These are phyloP conservation scores for Eucalyptus cloeziana DNA, from an alignment of 345 rosid species.

Conservation along the genomic window DNA sequence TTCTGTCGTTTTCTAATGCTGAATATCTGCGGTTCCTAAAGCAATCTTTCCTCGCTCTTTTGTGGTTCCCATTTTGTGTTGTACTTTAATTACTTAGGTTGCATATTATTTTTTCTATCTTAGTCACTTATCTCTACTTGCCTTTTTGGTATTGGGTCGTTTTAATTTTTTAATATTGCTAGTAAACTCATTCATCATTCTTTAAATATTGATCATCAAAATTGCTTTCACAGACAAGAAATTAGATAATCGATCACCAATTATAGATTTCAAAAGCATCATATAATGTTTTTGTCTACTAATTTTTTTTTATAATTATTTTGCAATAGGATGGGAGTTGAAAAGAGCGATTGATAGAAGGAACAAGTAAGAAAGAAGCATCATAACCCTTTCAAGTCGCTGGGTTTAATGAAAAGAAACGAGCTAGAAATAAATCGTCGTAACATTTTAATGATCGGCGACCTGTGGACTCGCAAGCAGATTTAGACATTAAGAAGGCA, in stretches of 20 bases:
- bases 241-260: background rate
- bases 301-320: too few species aligned
- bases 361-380: too few species aligned
- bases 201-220: background rate
- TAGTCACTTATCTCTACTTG: background rate
- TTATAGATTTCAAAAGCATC: background rate
- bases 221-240: background rate
- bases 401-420: background rate
- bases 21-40: too few species aligned
- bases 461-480: accelerated
- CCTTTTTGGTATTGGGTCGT: background rate
- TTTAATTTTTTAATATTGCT: background rate
- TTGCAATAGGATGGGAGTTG: too few species aligned
- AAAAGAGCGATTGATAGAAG: too few species aligned
- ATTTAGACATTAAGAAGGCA: too few species aligned
- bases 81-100: background rate
- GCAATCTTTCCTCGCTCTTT: background rate
- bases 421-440: too few species aligned
- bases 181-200: background rate
- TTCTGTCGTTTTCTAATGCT: background rate
- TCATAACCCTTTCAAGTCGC: background rate
- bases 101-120: background rate
- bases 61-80: background rate
- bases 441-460: too few species aligned
- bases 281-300: too few species aligned